Base-by-base conservation (phyloP, 139 green algal genomes). In the Tetradesmus obliquus region DNA sequence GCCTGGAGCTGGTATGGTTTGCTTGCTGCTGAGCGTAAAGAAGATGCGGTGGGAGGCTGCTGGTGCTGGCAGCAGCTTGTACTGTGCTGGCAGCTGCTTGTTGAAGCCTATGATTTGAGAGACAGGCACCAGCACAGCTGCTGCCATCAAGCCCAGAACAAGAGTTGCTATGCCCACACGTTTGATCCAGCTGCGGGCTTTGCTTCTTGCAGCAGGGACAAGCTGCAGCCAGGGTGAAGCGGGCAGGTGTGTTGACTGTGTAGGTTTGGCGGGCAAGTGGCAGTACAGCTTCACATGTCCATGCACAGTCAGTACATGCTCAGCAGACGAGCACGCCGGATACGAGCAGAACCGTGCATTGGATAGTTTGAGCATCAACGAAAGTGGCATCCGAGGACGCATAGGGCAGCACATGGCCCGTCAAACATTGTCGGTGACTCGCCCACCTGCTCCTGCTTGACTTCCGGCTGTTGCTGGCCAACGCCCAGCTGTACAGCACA, bases 41-140 rank as follows among this genome's bases (percentile, higher is more conserved):
- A 90, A 13, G 8, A 90, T 3, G 4, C 76, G 57, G 71, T 71
- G 53, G 6, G 20, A 22, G 4, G 51, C 8, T 84, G 71, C 22
- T 13, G 69, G 69, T n/a, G 86, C 71, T n/a, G n/a, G 86, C 69
- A 60, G 69, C 53, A 90, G 10, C 74, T 55, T 53, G 53, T 84
- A 20, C 51, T 69, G 13, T 45, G 55, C 66, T 71, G 12, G 71
- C 71, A 84, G 20, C 20, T 83, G 53, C 58, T 55, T 32, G 1
- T 13, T 71, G 53, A 90, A 83, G n/a, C 86, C 86, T 15, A 90
- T 24, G 22, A 55, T 90, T 22, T 84, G 58, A 6, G 69, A n/a
- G 12, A 90, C 19, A 17, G 86, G 71, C 53, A 90, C 71, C 53
- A 90, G 86, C 71, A 83, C 86, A 20, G 53, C 69, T 72, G 53